Evolutionary conservation across 1,284 basidiomycete genomes (phyloP), one percentile per base, ranked within the genome.

Genomic region (Anthracocystis walkeri): DNA sequence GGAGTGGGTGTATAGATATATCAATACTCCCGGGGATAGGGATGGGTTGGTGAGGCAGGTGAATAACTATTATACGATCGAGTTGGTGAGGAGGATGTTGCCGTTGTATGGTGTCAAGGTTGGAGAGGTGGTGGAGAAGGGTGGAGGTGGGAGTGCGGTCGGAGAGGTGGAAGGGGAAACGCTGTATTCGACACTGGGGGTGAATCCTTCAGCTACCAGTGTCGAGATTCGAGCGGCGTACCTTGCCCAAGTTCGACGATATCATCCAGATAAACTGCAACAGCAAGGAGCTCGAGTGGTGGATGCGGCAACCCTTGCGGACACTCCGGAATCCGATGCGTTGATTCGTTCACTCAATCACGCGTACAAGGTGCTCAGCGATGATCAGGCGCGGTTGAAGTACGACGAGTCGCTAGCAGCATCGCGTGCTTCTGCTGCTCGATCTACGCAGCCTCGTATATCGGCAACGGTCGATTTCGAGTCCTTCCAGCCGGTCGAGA

Each of bases 231-330:
- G 75, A 7, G 45, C 75, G 2, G 75, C 75, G 20, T 77, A 73
- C 52, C 66, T 77, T 2, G 63, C 59, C 1, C 58, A 67, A 46
- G 75, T 77, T 5, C 59, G 70, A 12, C 55, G 18, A 12, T 50
- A 77, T 31, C 75, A 77, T 35, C 75, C 75, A 1, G 75, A 77
- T 55, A 76, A 76, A 51, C 54, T 71, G 4, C 74, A 76, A 33
- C 74, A 76, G 59, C 72, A 60, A 41, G 7, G n/a, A 27, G 20
- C 35, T 14, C 35, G 3, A 38, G 35, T 16, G 35, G 14, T 35
- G 1, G 68, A 65, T 25, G 45, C 49, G 7, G 31, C 44, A 10
- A n/a, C 44, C 10, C 23, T 65, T 33, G 58, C 55, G 4, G 54
- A 65, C 23, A 38, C 60, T 1, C 33, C 65, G 5, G 31, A 38